phyloP scores from a whole-genome alignment of 2,329 filamentous ascomycete genomes.

The Colletotrichum sp. region DNA sequence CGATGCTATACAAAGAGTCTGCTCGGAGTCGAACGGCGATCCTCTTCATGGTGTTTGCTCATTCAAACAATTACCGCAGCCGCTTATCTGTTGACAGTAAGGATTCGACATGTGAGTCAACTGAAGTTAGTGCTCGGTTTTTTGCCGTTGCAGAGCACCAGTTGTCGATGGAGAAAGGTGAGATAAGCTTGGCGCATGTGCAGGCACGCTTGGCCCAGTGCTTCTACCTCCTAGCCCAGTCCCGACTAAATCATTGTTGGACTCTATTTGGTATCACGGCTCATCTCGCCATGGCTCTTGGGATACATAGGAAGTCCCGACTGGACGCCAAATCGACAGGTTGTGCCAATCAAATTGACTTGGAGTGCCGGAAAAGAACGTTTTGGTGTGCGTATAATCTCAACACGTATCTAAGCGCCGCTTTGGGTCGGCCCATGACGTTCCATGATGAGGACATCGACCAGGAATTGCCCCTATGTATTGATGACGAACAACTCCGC shows the following conservation, averaged over 20 bases:
- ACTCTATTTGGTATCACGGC: constrained; percentile 46
- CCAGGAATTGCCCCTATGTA: constrained; percentile 58
- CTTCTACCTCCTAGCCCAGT: constrained; percentile 46
- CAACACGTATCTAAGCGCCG: constrained; percentile 67
- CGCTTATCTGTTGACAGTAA: constrained; percentile 12
- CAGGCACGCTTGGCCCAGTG: constrained; percentile 47
- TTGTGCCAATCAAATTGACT: constrained; percentile 30
- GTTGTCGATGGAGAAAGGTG: constrained; percentile 40
- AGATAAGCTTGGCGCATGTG: constrained; percentile 39
- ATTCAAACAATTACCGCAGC: constrained; percentile 46
- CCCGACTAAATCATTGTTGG: constrained; percentile 52
- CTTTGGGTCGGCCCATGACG: constrained; percentile 63
- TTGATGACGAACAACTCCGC: constrained; percentile 51
- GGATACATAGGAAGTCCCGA: constrained; percentile 12
- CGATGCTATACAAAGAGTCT: constrained; percentile 27
- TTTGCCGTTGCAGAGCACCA: constrained; percentile 41
- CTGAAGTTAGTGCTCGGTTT: constrained; percentile 28
- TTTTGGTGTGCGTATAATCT: constrained; percentile 71
- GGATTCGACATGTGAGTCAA: constrained; percentile 18
- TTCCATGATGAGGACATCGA: constrained; percentile 71
- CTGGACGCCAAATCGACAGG: background rate
- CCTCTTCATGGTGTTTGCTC: constrained; percentile 57
- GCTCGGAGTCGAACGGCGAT: constrained; percentile 42
- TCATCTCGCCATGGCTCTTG: constrained; percentile 39
- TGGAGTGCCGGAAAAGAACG: constrained; percentile 45